Conservation (phyloP, 1,284 basidiomycete species). For the Inonotus obliquus region DNA sequence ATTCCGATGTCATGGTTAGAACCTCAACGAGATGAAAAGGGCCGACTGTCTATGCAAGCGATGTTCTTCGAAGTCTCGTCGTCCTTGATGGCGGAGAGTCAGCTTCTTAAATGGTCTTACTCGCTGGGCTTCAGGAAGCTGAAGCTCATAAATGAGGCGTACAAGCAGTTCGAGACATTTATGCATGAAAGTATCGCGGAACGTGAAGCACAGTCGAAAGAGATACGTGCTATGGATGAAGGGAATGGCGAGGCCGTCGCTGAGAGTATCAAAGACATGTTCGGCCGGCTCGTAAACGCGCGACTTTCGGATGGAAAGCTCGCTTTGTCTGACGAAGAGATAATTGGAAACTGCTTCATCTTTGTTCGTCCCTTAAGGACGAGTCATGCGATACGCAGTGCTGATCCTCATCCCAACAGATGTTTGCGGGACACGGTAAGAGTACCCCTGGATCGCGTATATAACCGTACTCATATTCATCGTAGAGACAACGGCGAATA, state of each 20-base stretch:
- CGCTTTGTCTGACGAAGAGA: slow-evolving; percentile 15
- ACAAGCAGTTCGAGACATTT: slow-evolving; percentile 10
- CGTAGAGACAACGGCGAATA: slow-evolving; percentile 21
- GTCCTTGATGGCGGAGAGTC: neutral
- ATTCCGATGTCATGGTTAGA: slow-evolving; percentile 17
- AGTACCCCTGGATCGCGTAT: too few relatives aligned
- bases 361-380: slow-evolving; percentile 11
- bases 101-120: slow-evolving; percentile 12
- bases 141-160: slow-evolving; percentile 11
- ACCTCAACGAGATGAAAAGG: slow-evolving; percentile 7
- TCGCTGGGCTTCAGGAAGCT: slow-evolving; percentile 4
- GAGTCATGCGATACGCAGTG: neutral
- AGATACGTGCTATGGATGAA: slow-evolving; percentile 5
- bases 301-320: slow-evolving; percentile 15
- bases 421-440: slow-evolving; percentile 22
- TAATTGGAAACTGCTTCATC: slow-evolving; percentile 21
- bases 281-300: slow-evolving; percentile 14
- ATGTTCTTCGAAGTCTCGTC: slow-evolving; percentile 14
- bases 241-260: neutral
- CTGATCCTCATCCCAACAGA: neutral
- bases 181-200: slow-evolving; percentile 9
- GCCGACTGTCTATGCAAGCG: slow-evolving; percentile 6
- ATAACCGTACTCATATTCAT: too few relatives aligned
- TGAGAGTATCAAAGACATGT: slow-evolving; percentile 12
- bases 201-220: slow-evolving; percentile 9